Evolutionary conservation across 495 filamentous ascomycete species (phyloP), one percentile per base, ranked within the genome.

Genomic region (Platismatia glauca): DNA sequence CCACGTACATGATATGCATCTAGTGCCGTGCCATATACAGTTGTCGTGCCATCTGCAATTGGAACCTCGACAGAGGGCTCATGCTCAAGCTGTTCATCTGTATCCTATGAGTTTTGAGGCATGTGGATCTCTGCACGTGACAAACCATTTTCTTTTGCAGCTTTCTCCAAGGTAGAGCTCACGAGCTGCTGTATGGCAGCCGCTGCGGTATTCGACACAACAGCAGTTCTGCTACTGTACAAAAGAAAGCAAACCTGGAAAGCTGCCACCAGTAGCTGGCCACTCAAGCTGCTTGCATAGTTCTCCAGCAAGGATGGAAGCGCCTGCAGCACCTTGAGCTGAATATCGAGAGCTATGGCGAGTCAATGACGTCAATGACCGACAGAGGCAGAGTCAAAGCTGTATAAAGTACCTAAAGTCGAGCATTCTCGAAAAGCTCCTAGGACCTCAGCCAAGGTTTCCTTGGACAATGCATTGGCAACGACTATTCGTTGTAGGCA

Each of bases 181-280:
- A 97, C 87, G 24, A 97, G 84, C 74, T 98, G 94, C 72, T 96
- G 94, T 58, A 98, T 76, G 4, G 95, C 96, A 53, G 94, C 94
- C 34, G 93, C 90, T 22, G 94, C 92, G 1, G 94, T 96, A 64
- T 94, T 95, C 64, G 91, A 93, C 66, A 97, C 91, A 31, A 95
- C 89, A 37, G 85, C 84, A 73, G 87, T 92, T 74, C 96, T 97
- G 72, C 89, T 91, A 34, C 84, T 85, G 73, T 97, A 91, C 52
- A 98, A 72, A 55, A 88, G 87, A 41, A 91, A 91, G 73, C 94
- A 97, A 72, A 96, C 89, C 70, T 95, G 88, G 66, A 98, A 78
- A 4, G 88, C 85, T 33, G 82, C 88, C 38, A 86, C 87, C 43
- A 97, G 79, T 20, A 96, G 79, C 57, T 92, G 87, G 4, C 88